A percentile compares a stretch with the other conserved stretches of the same genome.
These are phyloP conservation scores for Coemansia sp. DNA, from an alignment of 192 early-diverging fungal species.

Conservation along the genomic window DNA sequence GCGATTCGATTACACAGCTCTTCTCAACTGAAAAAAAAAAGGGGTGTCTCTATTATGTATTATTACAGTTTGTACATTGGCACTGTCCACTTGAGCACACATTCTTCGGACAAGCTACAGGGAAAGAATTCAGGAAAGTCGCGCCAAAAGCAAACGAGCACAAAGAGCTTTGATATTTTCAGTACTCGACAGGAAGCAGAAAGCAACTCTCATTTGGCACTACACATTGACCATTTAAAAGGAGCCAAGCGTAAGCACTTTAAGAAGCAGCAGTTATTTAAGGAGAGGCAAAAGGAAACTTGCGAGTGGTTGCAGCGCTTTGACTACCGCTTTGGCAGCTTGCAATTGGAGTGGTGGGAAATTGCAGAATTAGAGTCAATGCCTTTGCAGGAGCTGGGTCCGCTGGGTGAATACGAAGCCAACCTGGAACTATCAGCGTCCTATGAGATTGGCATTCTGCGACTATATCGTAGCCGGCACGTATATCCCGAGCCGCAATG, in stretches of 20 bases:
- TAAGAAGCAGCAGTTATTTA: no score
- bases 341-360: conserved; percentile 40
- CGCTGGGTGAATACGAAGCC: conserved; percentile 14
- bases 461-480: conserved; percentile 18
- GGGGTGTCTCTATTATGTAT: background rate
- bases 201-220: background rate
- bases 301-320: background rate
- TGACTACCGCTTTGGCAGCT: conserved; percentile 30
- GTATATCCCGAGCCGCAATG: conserved; percentile 2
- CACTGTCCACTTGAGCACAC: conserved; percentile 6
- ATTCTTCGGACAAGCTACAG: background rate
- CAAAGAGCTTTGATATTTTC: conserved; percentile 8
- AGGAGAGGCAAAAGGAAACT: background rate
- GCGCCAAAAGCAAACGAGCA: background rate
- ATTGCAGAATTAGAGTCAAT: background rate
- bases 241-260: background rate
- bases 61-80: conserved; percentile 27
- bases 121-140: background rate
- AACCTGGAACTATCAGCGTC: conserved; percentile 6
- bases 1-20: no score
- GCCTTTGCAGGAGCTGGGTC: background rate
- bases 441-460: conserved; percentile 20
- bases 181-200: background rate
- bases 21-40: no score
- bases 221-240: no score